Base-by-base conservation (phyloP, 2,329 filamentous ascomycete species). In the Coniochaeta ligniaria region DNA sequence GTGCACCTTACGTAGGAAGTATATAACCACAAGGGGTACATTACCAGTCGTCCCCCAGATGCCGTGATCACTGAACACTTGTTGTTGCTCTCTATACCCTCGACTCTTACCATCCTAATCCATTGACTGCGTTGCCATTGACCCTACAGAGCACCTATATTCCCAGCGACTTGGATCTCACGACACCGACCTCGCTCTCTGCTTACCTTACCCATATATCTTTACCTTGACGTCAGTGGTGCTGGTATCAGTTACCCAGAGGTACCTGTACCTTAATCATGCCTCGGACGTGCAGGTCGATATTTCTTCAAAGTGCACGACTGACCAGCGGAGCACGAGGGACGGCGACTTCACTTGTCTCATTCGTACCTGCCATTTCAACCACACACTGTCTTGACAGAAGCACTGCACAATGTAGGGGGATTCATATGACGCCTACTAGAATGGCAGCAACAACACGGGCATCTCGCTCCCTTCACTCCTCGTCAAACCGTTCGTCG, bases 381-480 rank as follows among this genome's bases (percentile, higher is more conserved):
- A 31, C 24, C 47, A 50, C 45, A 50, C 9, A 31, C 28, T 26
- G 6, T 2, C 6, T 5, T 50, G 11, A 11, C 45, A 24, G n/a
- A 45, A 16, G 24, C 11, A 28, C 24, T 12, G 2, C 20, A 24
- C 45, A 50, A 26, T 28, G 22, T 17, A 52, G 47, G 31, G 47
- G 47, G 14, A 52, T 52, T n/a, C 47, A 52, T 12, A 17, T 6
- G 16, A 52, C 47, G 24, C 5, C 16, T 12, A 6, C 24, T 17
- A 31, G 14, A 28, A 31, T 52, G 47, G 54, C 28, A 36, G 31
- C 54, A 45, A 59, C 65, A 20, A 60, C 62, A 22, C 60, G n/a
- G n/a, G n/a, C 64, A 9, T 65, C 66, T 16, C 66, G 71, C 41
- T 63, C 67, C 4, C 59, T 72, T 11, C 71, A 72, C 62, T 69